These are phyloP conservation scores for Aspergillus steynii DNA, from an alignment of 495 filamentous ascomycete genomes.

Conservation along the genomic window DNA sequence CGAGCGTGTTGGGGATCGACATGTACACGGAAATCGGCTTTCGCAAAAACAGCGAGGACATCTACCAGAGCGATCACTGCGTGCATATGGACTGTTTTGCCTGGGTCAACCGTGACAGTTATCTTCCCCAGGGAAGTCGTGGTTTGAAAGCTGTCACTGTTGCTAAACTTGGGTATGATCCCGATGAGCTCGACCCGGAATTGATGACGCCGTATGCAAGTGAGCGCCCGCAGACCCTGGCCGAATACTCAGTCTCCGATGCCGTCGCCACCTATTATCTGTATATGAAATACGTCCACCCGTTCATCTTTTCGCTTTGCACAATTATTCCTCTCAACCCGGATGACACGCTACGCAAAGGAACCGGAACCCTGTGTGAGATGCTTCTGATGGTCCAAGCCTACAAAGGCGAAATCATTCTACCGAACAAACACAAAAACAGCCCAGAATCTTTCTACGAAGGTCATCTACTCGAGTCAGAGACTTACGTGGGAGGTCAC, in stretches of 20 bases:
- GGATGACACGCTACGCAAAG: slow-evolving; percentile 90
- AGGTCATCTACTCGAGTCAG: slow-evolving; percentile 90
- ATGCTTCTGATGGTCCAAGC: slow-evolving; percentile 99
- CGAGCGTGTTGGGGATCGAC: slow-evolving; percentile 93
- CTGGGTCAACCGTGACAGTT: slow-evolving; percentile 99
- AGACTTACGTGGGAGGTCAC: slow-evolving; percentile 98
- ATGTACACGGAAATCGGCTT: slow-evolving; percentile 99
- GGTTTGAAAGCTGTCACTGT: slow-evolving; percentile 97
- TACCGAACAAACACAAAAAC: slow-evolving; percentile 95
- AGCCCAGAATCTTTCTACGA: slow-evolving; percentile 94
- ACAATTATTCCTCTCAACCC: slow-evolving; percentile 93
- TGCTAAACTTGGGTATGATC: slow-evolving; percentile 96
- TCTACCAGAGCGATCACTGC: slow-evolving; percentile 92
- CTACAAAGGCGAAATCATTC: slow-evolving; percentile 84
- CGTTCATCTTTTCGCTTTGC: slow-evolving; percentile 97
- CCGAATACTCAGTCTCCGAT: slow-evolving; percentile 98
- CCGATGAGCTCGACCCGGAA: slow-evolving; percentile 96
- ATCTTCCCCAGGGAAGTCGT: slow-evolving; percentile 94
- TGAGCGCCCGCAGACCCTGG: slow-evolving; percentile 88
- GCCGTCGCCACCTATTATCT: slow-evolving; percentile 98
- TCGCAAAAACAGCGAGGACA: slow-evolving; percentile 89
- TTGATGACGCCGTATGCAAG: slow-evolving; percentile 94
- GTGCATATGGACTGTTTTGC: slow-evolving; percentile 99
- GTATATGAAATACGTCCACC: slow-evolving; percentile 99
- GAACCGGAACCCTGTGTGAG: slow-evolving; percentile 96